These are phyloP conservation scores for Kwoniella mangroviensis DNA, from an alignment of 768 basidiomycete genomes.

Conservation along the genomic window DNA sequence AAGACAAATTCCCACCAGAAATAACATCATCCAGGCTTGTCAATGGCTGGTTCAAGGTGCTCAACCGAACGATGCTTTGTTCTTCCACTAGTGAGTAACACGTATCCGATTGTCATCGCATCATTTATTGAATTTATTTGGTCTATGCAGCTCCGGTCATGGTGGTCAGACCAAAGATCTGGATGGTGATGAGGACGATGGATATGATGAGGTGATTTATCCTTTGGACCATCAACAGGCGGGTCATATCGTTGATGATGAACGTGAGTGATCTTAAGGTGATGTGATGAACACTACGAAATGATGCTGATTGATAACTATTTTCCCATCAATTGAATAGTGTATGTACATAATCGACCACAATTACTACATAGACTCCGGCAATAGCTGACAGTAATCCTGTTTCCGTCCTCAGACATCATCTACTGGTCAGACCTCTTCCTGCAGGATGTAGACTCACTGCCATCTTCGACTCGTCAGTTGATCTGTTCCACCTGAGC, in stretches of 20 bases:
- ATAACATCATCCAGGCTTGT: constrained; percentile 87
- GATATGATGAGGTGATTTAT: constrained; percentile 66
- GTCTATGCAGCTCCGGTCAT: constrained; percentile 72
- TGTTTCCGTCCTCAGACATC: constrained; percentile 61
- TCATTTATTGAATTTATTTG: not conserved
- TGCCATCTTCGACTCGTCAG: constrained; percentile 58
- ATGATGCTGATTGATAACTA: not conserved
- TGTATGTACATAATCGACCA: no score
- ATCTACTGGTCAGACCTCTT: constrained; percentile 74
- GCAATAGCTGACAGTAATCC: not conserved
- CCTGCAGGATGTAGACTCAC: constrained; percentile 89
- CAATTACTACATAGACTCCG: no score
- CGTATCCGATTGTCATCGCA: not conserved
- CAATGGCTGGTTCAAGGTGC: constrained; percentile 87
- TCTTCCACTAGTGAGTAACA: constrained; percentile 56
- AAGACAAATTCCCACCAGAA: constrained; percentile 71
- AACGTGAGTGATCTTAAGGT: constrained; percentile 61
- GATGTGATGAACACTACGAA: not conserved
- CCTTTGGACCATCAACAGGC: constrained; percentile 74
- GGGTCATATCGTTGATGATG: constrained; percentile 88
- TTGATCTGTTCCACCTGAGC: not conserved
- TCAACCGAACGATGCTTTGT: constrained; percentile 62
- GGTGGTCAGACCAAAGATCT: constrained; percentile 86
- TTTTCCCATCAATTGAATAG: not conserved
- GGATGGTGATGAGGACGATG: constrained; percentile 57